Evolutionary conservation across 164 flowering plant genomes (phyloP).

Genomic region (Piper betle): DNA sequence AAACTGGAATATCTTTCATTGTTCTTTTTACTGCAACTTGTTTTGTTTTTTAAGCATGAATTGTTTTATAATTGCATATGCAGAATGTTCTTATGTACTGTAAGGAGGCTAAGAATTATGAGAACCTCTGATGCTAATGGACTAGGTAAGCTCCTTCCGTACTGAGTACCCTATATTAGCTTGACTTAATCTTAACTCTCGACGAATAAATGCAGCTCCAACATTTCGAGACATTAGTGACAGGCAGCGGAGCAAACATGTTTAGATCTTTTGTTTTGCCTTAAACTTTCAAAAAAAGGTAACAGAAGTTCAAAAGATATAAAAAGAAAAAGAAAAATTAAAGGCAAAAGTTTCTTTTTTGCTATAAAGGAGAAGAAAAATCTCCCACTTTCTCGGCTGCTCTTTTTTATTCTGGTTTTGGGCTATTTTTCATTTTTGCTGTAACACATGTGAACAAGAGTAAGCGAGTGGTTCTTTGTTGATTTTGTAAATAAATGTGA

Average conservation of each 20-base stretch:
- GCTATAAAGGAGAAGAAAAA: neutral
- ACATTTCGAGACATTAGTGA: slow-evolving; percentile 4
- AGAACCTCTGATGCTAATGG: slow-evolving; percentile 67
- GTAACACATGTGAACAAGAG: slow-evolving; percentile 2
- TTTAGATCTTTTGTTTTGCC: slow-evolving; percentile 2
- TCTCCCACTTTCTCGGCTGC: neutral
- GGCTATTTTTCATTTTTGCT: slow-evolving; percentile 1
- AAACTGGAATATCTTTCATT: neutral
- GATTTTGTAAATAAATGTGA: slow-evolving; percentile 6
- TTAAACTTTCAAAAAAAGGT: neutral
- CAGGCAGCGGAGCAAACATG: slow-evolving; percentile 8
- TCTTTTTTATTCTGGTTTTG: neutral
- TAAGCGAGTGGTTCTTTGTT: slow-evolving; percentile 1
- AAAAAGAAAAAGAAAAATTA: slow-evolving; percentile 3
- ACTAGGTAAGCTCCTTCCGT: slow-evolving; percentile 32
- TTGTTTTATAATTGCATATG: slow-evolving; percentile 1
- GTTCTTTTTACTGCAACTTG: neutral
- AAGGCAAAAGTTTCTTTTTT: slow-evolving; percentile 3
- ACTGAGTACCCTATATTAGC: neutral
- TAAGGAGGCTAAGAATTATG: slow-evolving; percentile 70
- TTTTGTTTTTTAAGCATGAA: neutral
- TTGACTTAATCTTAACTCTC: neutral
- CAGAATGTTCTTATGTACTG: slow-evolving; percentile 71
- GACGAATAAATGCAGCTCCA: slow-evolving; percentile 3
- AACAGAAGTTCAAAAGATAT: neutral